Evolutionary conservation across 2,329 filamentous ascomycete genomes (phyloP).

Genomic region (Fusarium brachygibbosum): DNA sequence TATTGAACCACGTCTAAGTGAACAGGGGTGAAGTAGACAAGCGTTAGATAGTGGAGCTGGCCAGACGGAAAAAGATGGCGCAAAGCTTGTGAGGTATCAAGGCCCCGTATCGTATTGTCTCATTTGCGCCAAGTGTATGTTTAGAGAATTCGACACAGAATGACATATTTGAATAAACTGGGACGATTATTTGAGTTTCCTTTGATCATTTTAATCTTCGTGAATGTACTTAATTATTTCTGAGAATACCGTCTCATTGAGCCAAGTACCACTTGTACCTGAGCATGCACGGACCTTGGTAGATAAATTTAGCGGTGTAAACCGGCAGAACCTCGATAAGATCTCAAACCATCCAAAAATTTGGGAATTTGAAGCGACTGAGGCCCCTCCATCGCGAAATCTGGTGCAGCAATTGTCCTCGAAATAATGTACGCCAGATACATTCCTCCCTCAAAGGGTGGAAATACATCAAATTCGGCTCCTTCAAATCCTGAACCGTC

Average conservation of each 20-base stretch:
- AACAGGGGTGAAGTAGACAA: slow-evolving; percentile 18
- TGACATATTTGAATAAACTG: background rate
- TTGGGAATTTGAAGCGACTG: slow-evolving; percentile 44
- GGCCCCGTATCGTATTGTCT: background rate
- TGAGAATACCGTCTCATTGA: background rate
- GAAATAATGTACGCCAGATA: slow-evolving; percentile 61
- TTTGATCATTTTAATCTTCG: background rate
- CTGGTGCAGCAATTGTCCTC: slow-evolving; percentile 20
- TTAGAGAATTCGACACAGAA: background rate
- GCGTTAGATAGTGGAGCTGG: slow-evolving; percentile 35
- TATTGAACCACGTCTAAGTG: slow-evolving; percentile 42
- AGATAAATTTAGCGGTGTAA: slow-evolving; percentile 55
- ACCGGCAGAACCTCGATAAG: slow-evolving; percentile 57
- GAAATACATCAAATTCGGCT: background rate
- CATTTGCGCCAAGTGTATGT: too few relatives aligned
- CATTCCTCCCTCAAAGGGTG: slow-evolving; percentile 53
- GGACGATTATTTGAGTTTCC: background rate
- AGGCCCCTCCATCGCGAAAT: slow-evolving; percentile 35
- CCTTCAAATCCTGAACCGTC: background rate
- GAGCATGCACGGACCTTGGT: background rate
- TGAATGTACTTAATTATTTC: background rate
- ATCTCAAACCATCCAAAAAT: slow-evolving; percentile 52
- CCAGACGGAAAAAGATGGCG: slow-evolving; percentile 11
- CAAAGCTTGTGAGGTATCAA: background rate
- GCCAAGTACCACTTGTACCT: background rate